These are phyloP conservation scores for Starmerella stellata DNA, from an alignment of 805 yeast species.

Conservation along the genomic window DNA sequence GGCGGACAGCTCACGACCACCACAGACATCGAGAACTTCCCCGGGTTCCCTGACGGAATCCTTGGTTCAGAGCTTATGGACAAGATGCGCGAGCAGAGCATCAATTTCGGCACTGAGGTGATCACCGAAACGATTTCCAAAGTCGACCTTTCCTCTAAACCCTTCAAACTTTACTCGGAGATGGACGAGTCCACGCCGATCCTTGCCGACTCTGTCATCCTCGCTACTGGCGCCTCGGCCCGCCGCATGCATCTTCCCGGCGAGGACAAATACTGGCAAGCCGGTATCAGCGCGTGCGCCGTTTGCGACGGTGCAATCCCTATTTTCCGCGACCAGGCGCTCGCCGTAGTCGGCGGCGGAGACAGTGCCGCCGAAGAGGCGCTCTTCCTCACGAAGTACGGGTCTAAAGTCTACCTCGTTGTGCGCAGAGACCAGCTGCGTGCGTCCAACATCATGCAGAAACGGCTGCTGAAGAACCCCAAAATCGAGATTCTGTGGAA, in stretches of 20 bases:
- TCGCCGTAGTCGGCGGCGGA: conserved; percentile 98
- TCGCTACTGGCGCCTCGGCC: conserved; percentile 98
- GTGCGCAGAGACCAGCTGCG: conserved; percentile 89
- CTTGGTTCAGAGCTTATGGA: conserved; percentile 83
- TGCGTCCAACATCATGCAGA: conserved; percentile 95
- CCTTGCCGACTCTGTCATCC: conserved; percentile 77
- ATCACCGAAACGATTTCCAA: conserved; percentile 90
- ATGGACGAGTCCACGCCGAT: conserved; percentile 75
- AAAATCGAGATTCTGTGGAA: conserved; percentile 83
- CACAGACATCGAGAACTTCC: conserved; percentile 96
- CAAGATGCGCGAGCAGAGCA: conserved; percentile 76
- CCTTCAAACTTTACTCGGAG: conserved; percentile 95
- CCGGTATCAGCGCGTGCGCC: conserved; percentile 98
- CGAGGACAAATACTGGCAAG: conserved; percentile 97
- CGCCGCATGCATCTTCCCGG: conserved; percentile 88
- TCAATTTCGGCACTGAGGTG: conserved; percentile 77
- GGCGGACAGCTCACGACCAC: conserved; percentile 99
- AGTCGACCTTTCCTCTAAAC: conserved; percentile 70
- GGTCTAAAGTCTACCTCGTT: conserved; percentile 80
- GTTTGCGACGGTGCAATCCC: conserved; percentile 99
- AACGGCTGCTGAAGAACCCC: conserved; percentile 65
- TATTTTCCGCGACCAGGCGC: conserved; percentile 90
- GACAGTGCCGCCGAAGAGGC: conserved; percentile 99
- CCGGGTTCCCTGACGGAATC: conserved; percentile 92
- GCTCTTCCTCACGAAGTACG: conserved; percentile 86